phyloP scores from a whole-genome alignment of 805 yeast genomes.

The Candida anglica region DNA sequence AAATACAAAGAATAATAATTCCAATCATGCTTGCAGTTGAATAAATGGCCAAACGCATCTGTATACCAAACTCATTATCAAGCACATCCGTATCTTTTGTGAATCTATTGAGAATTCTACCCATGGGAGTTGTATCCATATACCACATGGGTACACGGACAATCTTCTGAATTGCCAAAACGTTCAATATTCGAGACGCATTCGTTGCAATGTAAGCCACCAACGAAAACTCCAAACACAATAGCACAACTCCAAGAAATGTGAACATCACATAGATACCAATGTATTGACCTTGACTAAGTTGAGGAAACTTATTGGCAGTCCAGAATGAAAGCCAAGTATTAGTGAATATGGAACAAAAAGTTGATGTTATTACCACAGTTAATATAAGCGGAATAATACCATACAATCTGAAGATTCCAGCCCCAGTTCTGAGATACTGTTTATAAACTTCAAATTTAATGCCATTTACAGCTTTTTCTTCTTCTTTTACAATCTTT shows the following conservation, averaged over 20 bases:
- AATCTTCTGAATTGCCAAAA: slow-evolving; percentile 11
- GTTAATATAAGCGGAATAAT: slow-evolving; percentile 6
- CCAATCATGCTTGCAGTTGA: slow-evolving; percentile 52
- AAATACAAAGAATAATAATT: slow-evolving; percentile 56
- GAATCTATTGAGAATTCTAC: slow-evolving; percentile 22
- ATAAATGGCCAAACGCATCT: slow-evolving; percentile 11
- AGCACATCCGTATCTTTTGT: slow-evolving; percentile 20
- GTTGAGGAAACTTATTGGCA: slow-evolving; percentile 8
- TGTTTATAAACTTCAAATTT: slow-evolving; percentile 9
- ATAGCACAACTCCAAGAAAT: slow-evolving; percentile 10
- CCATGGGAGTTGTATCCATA: slow-evolving; percentile 23
- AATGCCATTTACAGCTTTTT: slow-evolving; percentile 12
- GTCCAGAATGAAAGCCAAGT: slow-evolving; percentile 23
- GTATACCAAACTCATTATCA: slow-evolving; percentile 19
- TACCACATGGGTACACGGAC: slow-evolving; percentile 18
- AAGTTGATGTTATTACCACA: slow-evolving; percentile 8
- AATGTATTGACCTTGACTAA: slow-evolving; percentile 9
- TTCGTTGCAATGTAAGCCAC: slow-evolving; percentile 11
- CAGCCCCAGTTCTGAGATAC: slow-evolving; percentile 12
- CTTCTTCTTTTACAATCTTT: slow-evolving; percentile 2
- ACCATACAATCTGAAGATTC: slow-evolving; percentile 5
- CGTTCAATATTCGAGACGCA: slow-evolving; percentile 12
- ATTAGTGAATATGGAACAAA: slow-evolving; percentile 15
- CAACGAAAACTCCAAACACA: slow-evolving; percentile 6
- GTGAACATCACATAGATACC: slow-evolving; percentile 15